Conservation (phyloP, 305 asterid species). For the Fraxinus albicans region DNA sequence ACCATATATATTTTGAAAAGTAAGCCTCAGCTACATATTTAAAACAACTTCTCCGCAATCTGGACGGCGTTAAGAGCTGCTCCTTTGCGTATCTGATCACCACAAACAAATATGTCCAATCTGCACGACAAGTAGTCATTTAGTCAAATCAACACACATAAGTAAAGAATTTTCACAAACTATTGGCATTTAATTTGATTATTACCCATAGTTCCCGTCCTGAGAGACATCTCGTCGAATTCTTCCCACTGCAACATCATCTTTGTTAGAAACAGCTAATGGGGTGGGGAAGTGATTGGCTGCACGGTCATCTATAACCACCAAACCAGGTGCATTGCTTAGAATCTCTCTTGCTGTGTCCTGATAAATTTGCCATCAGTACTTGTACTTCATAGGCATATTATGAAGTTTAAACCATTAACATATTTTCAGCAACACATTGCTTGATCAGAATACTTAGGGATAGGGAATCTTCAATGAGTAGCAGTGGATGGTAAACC, state of each 20-base stretch:
- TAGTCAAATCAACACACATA: neutral
- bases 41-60: conserved; percentile 78
- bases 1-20: conserved; percentile 5
- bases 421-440: neutral
- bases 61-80: conserved; percentile 88
- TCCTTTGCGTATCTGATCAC: conserved; percentile 95
- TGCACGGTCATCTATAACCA: conserved; percentile 81
- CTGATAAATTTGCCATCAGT: conserved; percentile 28
- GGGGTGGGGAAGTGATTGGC: conserved; percentile 86
- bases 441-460: neutral
- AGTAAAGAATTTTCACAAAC: neutral
- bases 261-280: conserved; percentile 76
- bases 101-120: conserved; percentile 88
- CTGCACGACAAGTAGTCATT: conserved; percentile 28
- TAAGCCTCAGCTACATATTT: conserved; percentile 16
- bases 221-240: conserved; percentile 85
- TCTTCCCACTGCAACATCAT: conserved; percentile 96
- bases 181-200: neutral
- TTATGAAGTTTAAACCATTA: neutral
- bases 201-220: conserved; percentile 84
- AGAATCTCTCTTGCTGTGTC: conserved; percentile 75
- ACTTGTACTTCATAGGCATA: neutral
- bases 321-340: conserved; percentile 72
- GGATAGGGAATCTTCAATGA: neutral
- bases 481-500: neutral